Percentiles rank a stretch among this genome's conserved stretches.
Evolutionary conservation across 1,139 yeast genomes (phyloP).

Genomic region (Saccharomyces hybrid): DNA sequence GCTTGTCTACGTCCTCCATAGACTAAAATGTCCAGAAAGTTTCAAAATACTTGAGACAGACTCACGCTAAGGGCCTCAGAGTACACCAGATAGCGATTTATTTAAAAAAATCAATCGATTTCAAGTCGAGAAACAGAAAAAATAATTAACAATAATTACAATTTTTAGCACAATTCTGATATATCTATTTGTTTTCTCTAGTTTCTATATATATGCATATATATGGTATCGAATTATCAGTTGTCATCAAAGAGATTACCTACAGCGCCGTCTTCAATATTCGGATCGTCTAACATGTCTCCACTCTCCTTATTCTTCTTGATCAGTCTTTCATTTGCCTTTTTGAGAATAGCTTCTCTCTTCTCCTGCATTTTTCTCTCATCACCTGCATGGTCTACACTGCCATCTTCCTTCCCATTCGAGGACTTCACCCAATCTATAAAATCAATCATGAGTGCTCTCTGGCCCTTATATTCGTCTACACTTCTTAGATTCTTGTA

Average conservation of each 20-base stretch:
- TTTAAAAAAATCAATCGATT: neutral
- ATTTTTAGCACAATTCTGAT: neutral
- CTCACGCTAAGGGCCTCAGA: too few relatives aligned
- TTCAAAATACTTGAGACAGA: too few relatives aligned
- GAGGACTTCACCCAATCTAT: constrained; percentile 38
- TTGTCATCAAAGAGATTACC: constrained; percentile 42
- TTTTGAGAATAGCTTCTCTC: constrained; percentile 35
- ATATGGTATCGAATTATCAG: neutral
- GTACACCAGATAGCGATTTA: neutral
- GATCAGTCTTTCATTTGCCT: constrained; percentile 34
- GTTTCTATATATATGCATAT: neutral
- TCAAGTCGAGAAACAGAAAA: neutral
- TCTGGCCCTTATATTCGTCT: constrained; percentile 62
- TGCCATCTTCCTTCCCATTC: constrained; percentile 31
- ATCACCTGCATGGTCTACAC: constrained; percentile 30
- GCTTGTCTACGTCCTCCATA: neutral
- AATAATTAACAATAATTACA: neutral
- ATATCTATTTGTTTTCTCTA: neutral
- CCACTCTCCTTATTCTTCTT: constrained; percentile 47
- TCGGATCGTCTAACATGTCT: constrained; percentile 62
- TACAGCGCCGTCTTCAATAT: constrained; percentile 56
- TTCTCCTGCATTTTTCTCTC: constrained; percentile 36
- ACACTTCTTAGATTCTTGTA: constrained; percentile 53
- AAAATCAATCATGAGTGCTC: constrained; percentile 64
- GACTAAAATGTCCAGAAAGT: too few relatives aligned